Evolutionary conservation across 140 eudicot species (phyloP).

Genomic region (Stevia rebaudiana): DNA sequence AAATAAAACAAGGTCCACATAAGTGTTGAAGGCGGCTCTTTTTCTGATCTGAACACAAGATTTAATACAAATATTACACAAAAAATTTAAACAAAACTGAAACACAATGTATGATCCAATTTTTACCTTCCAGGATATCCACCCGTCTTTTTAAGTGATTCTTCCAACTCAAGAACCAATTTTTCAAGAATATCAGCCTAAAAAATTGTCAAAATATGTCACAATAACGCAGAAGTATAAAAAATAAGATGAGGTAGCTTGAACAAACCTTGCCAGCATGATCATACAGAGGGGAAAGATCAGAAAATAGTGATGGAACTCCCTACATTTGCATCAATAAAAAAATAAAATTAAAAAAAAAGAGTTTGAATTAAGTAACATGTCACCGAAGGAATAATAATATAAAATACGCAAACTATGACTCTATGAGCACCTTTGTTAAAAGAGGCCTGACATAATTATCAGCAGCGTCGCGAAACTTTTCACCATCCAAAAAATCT

Average conservation of each 20-base stretch:
- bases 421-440: conserved; percentile 51
- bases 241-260: background rate
- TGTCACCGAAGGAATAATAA: conserved; percentile 11
- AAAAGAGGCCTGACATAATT: conserved; percentile 70
- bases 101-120: background rate
- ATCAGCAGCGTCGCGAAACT: conserved; percentile 71
- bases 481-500: conserved; percentile 73
- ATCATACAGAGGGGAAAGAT: conserved; percentile 88
- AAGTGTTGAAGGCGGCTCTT: conserved; percentile 95
- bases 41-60: conserved; percentile 52
- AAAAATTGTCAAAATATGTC: conserved; percentile 10
- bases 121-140: conserved; percentile 80
- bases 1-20: conserved; percentile 89
- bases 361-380: background rate
- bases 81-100: background rate
- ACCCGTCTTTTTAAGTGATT: conserved; percentile 63
- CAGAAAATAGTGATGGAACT: conserved; percentile 95
- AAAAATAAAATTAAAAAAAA: background rate
- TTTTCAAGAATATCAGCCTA: conserved; percentile 79
- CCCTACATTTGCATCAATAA: conserved; percentile 46
- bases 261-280: conserved; percentile 86
- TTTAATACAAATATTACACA: conserved; percentile 1
- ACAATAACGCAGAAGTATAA: background rate
- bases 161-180: conserved; percentile 62
- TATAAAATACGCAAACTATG: background rate